phyloP scores from a whole-genome alignment of 208 protist species.

The Trypanosoma melophagium region DNA sequence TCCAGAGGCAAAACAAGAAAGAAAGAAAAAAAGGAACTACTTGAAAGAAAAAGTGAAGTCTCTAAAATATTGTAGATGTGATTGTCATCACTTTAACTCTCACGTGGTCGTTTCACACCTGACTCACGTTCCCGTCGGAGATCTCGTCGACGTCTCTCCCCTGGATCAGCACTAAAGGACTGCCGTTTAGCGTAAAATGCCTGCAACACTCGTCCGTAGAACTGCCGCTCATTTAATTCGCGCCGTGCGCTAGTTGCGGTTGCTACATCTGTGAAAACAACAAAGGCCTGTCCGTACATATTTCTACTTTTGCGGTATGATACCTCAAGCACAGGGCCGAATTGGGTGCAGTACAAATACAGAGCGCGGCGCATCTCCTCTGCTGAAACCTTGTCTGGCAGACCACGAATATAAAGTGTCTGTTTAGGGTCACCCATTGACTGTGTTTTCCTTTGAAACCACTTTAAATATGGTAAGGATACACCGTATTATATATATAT shows the following conservation, averaged over 20 bases:
- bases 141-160: slow-evolving; percentile 65
- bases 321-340: slow-evolving; percentile 75
- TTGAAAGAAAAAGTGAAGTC: background rate
- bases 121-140: slow-evolving; percentile 25
- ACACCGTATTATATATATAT: background rate
- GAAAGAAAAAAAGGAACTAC: slow-evolving; percentile 1
- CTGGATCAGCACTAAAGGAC: slow-evolving; percentile 71
- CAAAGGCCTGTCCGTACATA: slow-evolving; percentile 86
- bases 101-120: slow-evolving; percentile 18
- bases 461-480: background rate
- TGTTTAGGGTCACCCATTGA: slow-evolving; percentile 83
- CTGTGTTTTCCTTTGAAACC: slow-evolving; percentile 7
- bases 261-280: slow-evolving; percentile 83
- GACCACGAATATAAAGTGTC: slow-evolving; percentile 78
- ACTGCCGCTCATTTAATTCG: slow-evolving; percentile 60
- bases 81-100: slow-evolving; percentile 4
- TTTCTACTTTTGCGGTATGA: slow-evolving; percentile 52
- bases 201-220: slow-evolving; percentile 76
- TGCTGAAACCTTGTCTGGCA: slow-evolving; percentile 80
- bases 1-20: no score
- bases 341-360: slow-evolving; percentile 87
- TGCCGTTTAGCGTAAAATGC: slow-evolving; percentile 75
- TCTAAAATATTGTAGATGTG: background rate
- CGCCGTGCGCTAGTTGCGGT: slow-evolving; percentile 73
- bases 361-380: slow-evolving; percentile 71